These are phyloP conservation scores for Moesziomyces sp. DNA, from an alignment of 1,284 basidiomycete genomes.

Conservation along the genomic window DNA sequence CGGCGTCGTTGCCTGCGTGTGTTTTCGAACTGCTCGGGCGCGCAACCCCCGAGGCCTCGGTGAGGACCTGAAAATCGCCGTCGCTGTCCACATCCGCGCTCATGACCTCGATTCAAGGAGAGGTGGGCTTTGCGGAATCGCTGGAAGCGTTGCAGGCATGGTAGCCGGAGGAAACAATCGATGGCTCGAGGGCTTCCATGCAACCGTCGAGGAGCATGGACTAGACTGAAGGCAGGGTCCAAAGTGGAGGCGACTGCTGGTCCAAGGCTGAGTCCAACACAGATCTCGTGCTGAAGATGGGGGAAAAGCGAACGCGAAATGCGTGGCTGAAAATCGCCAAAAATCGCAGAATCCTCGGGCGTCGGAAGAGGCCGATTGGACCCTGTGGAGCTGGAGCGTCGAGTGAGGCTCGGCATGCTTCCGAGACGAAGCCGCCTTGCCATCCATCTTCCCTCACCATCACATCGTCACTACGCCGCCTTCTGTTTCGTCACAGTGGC, in stretches of 20 bases:
- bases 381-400: neutral
- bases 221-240: neutral
- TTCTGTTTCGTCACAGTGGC: neutral
- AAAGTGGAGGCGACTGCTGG: neutral
- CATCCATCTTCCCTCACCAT: constrained; percentile 5
- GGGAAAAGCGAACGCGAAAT: neutral
- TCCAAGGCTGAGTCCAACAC: too few relatives aligned
- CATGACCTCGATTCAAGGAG: constrained; percentile 3
- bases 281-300: neutral
- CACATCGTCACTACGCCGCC: neutral
- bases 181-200: too few relatives aligned
- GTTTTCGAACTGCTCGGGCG: too few relatives aligned
- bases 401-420: neutral
- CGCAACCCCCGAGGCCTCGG: neutral
- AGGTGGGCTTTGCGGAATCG: too few relatives aligned
- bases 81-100: constrained; percentile 6
- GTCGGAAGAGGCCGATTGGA: neutral
- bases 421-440: neutral
- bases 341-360: neutral
- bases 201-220: too few relatives aligned
- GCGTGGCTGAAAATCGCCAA: neutral
- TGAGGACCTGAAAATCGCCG: constrained; percentile 27
- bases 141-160: too few relatives aligned
- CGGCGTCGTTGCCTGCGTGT: neutral
- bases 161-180: too few relatives aligned